These are phyloP conservation scores for Rubroboletus satanas DNA, from an alignment of 768 basidiomycete species.

Conservation along the genomic window DNA sequence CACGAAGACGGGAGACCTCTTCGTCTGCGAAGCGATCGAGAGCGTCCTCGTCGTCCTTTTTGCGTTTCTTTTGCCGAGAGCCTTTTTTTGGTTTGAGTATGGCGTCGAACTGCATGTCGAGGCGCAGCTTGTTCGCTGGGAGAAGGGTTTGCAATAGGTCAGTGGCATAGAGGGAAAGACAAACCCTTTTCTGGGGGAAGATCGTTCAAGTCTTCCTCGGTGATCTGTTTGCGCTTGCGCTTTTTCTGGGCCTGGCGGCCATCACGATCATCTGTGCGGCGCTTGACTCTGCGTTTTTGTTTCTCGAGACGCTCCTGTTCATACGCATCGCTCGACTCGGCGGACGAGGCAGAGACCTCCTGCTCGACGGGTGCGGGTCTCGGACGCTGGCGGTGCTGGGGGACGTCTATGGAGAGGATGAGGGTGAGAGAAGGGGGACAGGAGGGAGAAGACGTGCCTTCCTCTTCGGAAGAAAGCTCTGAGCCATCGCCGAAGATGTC, in stretches of 20 bases:
- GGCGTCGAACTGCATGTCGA: slow-evolving; percentile 83
- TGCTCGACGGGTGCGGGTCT: slow-evolving; percentile 31
- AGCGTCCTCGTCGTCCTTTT: slow-evolving; percentile 77
- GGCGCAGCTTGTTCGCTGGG: slow-evolving; percentile 67
- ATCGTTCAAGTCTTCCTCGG: slow-evolving; percentile 63
- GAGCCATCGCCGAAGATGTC: slow-evolving; percentile 85
- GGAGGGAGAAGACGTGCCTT: slow-evolving; percentile 31
- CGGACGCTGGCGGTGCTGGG: slow-evolving; percentile 39
- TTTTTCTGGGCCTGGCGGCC: slow-evolving; percentile 41
- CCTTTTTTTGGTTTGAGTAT: slow-evolving; percentile 80
- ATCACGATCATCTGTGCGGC: slow-evolving; percentile 44
- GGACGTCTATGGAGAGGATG: slow-evolving; percentile 35
- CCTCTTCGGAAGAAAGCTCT: slow-evolving; percentile 76
- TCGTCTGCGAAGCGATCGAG: slow-evolving; percentile 88
- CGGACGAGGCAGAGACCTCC: slow-evolving; percentile 35
- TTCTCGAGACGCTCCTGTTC: slow-evolving; percentile 34
- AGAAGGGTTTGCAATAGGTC: background rate
- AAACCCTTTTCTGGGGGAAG: slow-evolving; percentile 76
- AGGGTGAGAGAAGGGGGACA: background rate
- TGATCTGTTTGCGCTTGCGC: slow-evolving; percentile 57
- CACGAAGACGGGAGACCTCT: slow-evolving; percentile 84
- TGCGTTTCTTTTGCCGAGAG: slow-evolving; percentile 59
- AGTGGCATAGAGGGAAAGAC: slow-evolving; percentile 7
- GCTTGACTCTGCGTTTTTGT: slow-evolving; percentile 25
- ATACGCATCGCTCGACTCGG: slow-evolving; percentile 52